Evolutionary conservation across 768 basidiomycete genomes (phyloP).

Genomic region (Pisolithus sp.): DNA sequence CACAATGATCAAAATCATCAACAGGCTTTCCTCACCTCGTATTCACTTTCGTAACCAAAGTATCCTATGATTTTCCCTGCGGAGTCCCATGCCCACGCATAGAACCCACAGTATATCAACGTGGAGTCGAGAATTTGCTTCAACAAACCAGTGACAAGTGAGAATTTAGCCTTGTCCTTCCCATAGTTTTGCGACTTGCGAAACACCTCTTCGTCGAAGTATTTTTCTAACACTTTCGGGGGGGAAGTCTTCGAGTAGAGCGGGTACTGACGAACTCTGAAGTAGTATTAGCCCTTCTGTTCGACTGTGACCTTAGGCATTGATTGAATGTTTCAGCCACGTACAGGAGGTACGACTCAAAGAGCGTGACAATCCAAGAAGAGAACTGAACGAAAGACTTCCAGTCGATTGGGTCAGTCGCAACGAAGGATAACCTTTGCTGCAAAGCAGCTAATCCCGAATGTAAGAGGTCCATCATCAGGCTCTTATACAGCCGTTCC

Average conservation of each 20-base stretch:
- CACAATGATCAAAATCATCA: neutral
- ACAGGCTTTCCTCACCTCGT: constrained; percentile 47
- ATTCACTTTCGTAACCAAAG: constrained; percentile 61
- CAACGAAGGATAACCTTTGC: constrained; percentile 61
- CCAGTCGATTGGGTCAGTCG: constrained; percentile 72
- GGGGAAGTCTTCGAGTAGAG: constrained; percentile 72
- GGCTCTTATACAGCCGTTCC: too few relatives aligned
- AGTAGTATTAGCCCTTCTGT: neutral
- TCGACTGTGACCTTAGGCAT: neutral
- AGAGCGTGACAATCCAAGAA: constrained; percentile 73
- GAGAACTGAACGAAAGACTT: constrained; percentile 72
- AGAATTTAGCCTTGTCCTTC: constrained; percentile 81
- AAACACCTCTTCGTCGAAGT: constrained; percentile 68
- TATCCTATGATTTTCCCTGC: constrained; percentile 45
- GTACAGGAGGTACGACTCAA: constrained; percentile 84
- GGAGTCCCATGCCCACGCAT: constrained; percentile 76
- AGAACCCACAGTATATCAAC: constrained; percentile 70
- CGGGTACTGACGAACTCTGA: constrained; percentile 76
- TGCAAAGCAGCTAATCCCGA: constrained; percentile 51
- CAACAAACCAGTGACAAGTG: constrained; percentile 65
- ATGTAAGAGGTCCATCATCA: constrained; percentile 69
- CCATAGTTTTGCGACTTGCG: constrained; percentile 90
- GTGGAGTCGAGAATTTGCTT: constrained; percentile 65
- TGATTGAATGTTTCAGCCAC: constrained; percentile 26
- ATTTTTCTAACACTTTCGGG: constrained; percentile 59